Conservation (phyloP, 2,329 filamentous ascomycete species). For the Aphanocladium album region DNA sequence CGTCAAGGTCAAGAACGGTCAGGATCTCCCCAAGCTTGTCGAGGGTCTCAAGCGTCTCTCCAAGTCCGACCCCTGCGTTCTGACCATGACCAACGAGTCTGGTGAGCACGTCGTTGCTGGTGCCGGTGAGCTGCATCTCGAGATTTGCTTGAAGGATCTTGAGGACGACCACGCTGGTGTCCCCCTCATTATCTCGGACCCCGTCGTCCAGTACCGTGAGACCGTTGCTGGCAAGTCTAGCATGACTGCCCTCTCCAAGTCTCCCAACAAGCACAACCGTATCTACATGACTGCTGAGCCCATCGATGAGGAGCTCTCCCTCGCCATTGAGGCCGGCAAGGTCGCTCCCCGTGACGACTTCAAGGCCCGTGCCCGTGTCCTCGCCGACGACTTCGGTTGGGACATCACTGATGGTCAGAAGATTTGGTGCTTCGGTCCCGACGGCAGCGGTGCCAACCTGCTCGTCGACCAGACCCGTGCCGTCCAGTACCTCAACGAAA, state of each 20-base stretch:
- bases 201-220: conserved; percentile 98
- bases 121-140: conserved; percentile 98
- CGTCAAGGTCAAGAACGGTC: conserved; percentile 99
- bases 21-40: conserved; percentile 98
- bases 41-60: conserved; percentile 99
- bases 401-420: conserved; percentile 99
- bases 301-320: conserved; percentile 83
- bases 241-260: conserved; percentile 98
- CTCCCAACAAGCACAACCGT: conserved; percentile 99
- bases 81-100: conserved; percentile 82
- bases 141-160: conserved; percentile 99
- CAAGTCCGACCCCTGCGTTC: conserved; percentile 98
- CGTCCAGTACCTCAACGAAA: conserved; percentile 99
- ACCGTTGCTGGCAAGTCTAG: conserved; percentile 78
- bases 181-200: conserved; percentile 95
- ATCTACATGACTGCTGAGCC: conserved; percentile 92
- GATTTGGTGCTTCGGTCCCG: conserved; percentile 99
- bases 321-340: conserved; percentile 87
- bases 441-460: conserved; percentile 96
- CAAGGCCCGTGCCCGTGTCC: conserved; percentile 93
- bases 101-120: conserved; percentile 99
- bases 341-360: conserved; percentile 95
- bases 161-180: conserved; percentile 99
- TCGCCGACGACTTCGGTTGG: conserved; percentile 97
- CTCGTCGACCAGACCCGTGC: conserved; percentile 99